Evolutionary conservation across 495 filamentous ascomycete genomes (phyloP).

Genomic region (Neurospora cerealis): DNA sequence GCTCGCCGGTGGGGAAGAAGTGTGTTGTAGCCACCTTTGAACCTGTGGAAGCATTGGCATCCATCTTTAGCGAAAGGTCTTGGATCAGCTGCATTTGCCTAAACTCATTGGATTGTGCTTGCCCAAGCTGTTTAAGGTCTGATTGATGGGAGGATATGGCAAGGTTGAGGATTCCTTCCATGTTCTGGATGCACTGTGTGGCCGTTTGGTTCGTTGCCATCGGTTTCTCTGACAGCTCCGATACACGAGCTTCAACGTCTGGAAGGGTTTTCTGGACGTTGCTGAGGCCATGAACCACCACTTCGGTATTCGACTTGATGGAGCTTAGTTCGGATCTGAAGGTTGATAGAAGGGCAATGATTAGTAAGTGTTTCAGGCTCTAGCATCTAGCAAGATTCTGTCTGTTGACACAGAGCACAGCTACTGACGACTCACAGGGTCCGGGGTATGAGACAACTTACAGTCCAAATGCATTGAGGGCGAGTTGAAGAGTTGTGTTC

Average conservation of each 20-base stretch:
- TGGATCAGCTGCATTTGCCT: not conserved
- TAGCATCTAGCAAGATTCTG: not conserved
- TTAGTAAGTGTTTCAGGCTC: not conserved
- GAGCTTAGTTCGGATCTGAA: not conserved
- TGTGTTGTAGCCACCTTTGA: not conserved
- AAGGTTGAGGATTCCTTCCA: not conserved
- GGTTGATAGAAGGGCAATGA: not conserved
- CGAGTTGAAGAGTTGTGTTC: not conserved
- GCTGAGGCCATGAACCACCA: not conserved
- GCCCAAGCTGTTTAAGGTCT: not conserved
- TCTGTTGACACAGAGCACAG: not conserved
- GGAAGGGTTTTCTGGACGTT: not conserved
- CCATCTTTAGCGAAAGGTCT: not conserved
- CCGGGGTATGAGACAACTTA: not conserved
- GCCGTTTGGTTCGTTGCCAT: not conserved
- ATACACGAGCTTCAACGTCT: not conserved
- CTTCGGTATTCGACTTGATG: not conserved
- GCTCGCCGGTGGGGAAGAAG: not conserved
- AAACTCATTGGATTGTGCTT: not conserved
- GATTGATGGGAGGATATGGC: not conserved
- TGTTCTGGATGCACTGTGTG: not conserved
- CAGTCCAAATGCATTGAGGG: not conserved
- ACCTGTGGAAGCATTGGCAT: not conserved
- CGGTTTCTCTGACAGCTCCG: not conserved
- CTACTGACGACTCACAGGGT: not conserved